These are phyloP conservation scores for Flaveria linearis DNA, from an alignment of 129 eudicot species.

Conservation along the genomic window DNA sequence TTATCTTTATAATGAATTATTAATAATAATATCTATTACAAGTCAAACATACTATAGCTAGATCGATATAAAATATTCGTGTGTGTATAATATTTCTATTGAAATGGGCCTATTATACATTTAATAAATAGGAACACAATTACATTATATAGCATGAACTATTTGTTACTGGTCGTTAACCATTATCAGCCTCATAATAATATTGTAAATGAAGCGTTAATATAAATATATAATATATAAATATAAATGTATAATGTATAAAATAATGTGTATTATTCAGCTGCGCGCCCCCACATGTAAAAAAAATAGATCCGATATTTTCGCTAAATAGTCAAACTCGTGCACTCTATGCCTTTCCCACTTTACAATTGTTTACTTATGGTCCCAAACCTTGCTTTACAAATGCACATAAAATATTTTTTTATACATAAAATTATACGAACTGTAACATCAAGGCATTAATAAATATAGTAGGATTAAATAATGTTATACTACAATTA, in stretches of 20 bases:
- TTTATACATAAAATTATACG: not conserved
- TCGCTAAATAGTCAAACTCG: not conserved
- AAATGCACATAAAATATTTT: not conserved
- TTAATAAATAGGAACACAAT: too few species aligned
- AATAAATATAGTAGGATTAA: not conserved
- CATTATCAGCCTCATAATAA: not conserved
- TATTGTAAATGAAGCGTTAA: not conserved
- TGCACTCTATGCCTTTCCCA: constrained; percentile 10
- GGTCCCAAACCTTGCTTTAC: not conserved
- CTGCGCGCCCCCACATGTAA: not conserved
- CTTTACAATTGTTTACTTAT: not conserved
- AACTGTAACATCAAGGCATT: not conserved
- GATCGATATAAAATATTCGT: not conserved
- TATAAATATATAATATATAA: not conserved
- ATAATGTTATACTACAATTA: not conserved
- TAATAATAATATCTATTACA: not conserved
- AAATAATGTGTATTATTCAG: not conserved
- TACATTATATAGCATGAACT: too few species aligned
- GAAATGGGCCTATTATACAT: too few species aligned
- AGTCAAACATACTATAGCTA: not conserved
- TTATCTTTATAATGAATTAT: not conserved
- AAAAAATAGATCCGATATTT: not conserved
- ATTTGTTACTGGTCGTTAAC: not conserved
- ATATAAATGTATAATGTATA: not conserved
- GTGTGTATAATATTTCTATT: too few species aligned